A percentile compares a stretch with the other conserved stretches of the same genome.
phyloP scores from a whole-genome alignment of 2,329 filamentous ascomycete species.

The Paracorniculantispora psalliotae region DNA sequence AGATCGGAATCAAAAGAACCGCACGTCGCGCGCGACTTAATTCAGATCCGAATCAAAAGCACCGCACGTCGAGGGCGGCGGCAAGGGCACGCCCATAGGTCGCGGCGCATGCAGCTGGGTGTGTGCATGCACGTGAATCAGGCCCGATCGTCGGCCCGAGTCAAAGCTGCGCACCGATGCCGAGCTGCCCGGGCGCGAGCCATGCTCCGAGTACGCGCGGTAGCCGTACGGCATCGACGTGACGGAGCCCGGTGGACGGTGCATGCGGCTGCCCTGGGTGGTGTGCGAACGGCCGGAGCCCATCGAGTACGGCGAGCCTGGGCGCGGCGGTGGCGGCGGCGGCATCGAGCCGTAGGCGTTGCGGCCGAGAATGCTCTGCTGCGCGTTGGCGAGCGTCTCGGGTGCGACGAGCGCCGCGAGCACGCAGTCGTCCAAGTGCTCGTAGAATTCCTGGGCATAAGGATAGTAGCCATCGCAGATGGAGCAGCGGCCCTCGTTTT shows the following conservation, averaged over 20 bases:
- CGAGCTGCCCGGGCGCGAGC: slow-evolving; percentile 3
- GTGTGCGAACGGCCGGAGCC: slow-evolving; percentile 2
- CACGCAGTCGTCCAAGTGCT: slow-evolving; percentile 74
- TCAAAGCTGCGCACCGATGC: slow-evolving; percentile 6
- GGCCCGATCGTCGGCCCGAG: slow-evolving; percentile 1
- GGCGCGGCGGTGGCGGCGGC: not conserved
- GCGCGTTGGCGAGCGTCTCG: not conserved
- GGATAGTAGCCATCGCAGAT: slow-evolving; percentile 77
- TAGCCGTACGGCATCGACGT: not conserved
- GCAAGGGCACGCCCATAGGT: slow-evolving; percentile 7
- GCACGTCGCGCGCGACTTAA: not conserved
- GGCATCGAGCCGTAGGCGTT: slow-evolving; percentile 1
- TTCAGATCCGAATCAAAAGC: slow-evolving; percentile 11
- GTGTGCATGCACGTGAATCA: slow-evolving; percentile 10
- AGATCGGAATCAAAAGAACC: slow-evolving; percentile 12
- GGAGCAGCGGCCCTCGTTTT: slow-evolving; percentile 60
- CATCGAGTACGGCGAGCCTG: not conserved
- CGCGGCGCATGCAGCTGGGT: slow-evolving; percentile 11
- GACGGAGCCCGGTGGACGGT: not conserved
- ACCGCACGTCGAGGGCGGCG: slow-evolving; percentile 7
- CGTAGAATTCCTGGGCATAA: slow-evolving; percentile 93
- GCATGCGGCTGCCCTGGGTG: not conserved
- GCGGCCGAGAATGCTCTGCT: not conserved
- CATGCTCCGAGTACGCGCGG: slow-evolving; percentile 2
- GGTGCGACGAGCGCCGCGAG: slow-evolving; percentile 52